These are phyloP conservation scores for Ustilago curta DNA, from an alignment of 1,284 basidiomycete species.

Conservation along the genomic window DNA sequence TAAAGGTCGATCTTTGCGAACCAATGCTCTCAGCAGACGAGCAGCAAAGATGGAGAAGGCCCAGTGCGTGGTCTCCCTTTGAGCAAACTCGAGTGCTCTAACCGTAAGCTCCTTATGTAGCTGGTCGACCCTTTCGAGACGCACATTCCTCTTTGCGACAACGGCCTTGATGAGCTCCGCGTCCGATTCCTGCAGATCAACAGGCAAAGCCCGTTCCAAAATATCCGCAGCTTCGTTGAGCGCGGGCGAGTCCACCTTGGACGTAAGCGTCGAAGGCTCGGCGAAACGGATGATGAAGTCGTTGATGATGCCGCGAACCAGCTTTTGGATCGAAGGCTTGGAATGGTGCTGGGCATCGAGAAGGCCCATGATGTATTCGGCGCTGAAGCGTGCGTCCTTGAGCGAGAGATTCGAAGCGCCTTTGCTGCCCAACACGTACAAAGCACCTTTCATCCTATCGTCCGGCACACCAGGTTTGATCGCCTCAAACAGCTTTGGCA, in stretches of 20 bases:
- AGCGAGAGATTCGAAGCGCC: slow-evolving; percentile 71
- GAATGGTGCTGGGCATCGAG: slow-evolving; percentile 90
- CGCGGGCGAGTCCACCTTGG: slow-evolving; percentile 40
- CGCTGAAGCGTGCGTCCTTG: slow-evolving; percentile 78
- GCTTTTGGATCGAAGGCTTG: slow-evolving; percentile 89
- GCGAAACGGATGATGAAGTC: slow-evolving; percentile 72
- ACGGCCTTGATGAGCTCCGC: slow-evolving; percentile 65
- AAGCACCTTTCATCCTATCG: slow-evolving; percentile 93
- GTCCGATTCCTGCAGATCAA: slow-evolving; percentile 32
- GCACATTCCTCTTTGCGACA: slow-evolving; percentile 59
- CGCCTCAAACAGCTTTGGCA: slow-evolving; percentile 78
- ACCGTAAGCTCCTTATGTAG: slow-evolving; percentile 72
- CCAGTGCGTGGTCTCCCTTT: slow-evolving; percentile 84
- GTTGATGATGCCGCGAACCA: slow-evolving; percentile 79
- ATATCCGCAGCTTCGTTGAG: slow-evolving; percentile 43
- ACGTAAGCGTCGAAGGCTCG: slow-evolving; percentile 63
- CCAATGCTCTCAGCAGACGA: slow-evolving; percentile 78
- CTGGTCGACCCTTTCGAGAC: slow-evolving; percentile 68
- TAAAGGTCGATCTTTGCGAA: slow-evolving; percentile 80
- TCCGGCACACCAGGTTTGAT: slow-evolving; percentile 75
- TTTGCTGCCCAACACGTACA: slow-evolving; percentile 87
- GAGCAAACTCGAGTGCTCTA: slow-evolving; percentile 78
- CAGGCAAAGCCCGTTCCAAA: slow-evolving; percentile 26
- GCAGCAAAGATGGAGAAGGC: slow-evolving; percentile 84
- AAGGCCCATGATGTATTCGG: slow-evolving; percentile 78